phyloP scores from a whole-genome alignment of 2,329 filamentous ascomycete species.

The Ceratocystis smalleyi region DNA sequence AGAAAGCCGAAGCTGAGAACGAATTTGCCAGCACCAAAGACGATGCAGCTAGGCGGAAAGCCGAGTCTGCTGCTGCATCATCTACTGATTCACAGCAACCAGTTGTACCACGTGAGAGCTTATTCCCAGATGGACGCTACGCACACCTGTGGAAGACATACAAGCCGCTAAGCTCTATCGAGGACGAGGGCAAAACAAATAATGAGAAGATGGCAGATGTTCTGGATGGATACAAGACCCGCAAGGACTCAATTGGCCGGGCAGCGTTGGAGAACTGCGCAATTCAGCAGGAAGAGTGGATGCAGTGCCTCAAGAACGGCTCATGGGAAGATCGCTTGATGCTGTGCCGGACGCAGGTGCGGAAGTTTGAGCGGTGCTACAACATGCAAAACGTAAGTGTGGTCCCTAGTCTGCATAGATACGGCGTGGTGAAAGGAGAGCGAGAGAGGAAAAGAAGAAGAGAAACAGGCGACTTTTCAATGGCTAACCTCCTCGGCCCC shows the following conservation, averaged over 20 bases:
- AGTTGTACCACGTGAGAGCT: conserved; percentile 33
- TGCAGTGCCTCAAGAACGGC: conserved; percentile 65
- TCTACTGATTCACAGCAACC: conserved; percentile 18
- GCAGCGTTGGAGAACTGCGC: conserved; percentile 90
- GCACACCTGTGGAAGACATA: conserved; percentile 91
- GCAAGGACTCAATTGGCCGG: conserved; percentile 59
- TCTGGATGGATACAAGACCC: conserved; percentile 68
- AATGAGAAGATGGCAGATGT: conserved; percentile 69
- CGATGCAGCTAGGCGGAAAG: conserved; percentile 19
- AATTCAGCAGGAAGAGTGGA: conserved; percentile 67
- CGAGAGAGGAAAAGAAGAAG: not conserved
- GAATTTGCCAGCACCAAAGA: conserved; percentile 7
- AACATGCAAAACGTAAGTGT: conserved; percentile 60
- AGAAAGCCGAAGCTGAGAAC: conserved; percentile 21
- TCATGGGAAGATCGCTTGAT: conserved; percentile 52
- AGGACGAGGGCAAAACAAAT: conserved; percentile 54
- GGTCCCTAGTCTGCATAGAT: not conserved
- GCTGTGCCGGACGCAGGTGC: conserved; percentile 66
- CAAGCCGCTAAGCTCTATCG: conserved; percentile 52
- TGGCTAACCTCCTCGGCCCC: not conserved
- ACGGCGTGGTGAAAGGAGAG: not conserved
- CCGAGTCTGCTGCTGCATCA: conserved; percentile 13
- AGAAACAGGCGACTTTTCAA: not conserved
- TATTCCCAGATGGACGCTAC: conserved; percentile 47
- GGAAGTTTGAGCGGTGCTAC: conserved; percentile 72